Conservation (phyloP, 2,329 filamentous ascomycete species). For the Aureobasidium pullulans region DNA sequence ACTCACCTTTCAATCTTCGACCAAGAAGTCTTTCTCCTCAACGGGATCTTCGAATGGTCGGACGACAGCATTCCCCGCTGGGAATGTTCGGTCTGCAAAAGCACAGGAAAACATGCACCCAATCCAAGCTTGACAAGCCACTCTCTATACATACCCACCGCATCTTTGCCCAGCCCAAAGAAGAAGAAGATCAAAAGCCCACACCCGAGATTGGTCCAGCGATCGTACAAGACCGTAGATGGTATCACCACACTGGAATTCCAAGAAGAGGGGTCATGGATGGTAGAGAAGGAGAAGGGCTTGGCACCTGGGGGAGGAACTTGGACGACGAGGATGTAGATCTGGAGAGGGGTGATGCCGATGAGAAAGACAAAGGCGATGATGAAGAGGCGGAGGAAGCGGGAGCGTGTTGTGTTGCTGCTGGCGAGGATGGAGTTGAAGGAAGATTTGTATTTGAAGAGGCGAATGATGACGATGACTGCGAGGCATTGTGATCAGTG, state of each 20-base stretch:
- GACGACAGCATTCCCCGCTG: neutral
- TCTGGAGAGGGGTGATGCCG: slow-evolving; percentile 46
- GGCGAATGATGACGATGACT: slow-evolving; percentile 55
- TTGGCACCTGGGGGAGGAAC: slow-evolving; percentile 21
- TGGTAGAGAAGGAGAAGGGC: slow-evolving; percentile 40
- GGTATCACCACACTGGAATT: slow-evolving; percentile 41
- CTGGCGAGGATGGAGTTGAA: slow-evolving; percentile 50
- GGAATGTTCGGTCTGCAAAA: neutral
- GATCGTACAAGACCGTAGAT: slow-evolving; percentile 42
- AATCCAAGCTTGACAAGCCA: neutral
- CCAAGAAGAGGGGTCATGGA: slow-evolving; percentile 46
- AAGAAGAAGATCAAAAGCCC: slow-evolving; percentile 54
- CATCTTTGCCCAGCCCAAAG: slow-evolving; percentile 36
- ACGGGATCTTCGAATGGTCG: neutral
- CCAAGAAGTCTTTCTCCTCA: neutral
- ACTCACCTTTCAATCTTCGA: neutral
- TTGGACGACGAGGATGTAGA: slow-evolving; percentile 45
- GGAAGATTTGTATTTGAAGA: slow-evolving; percentile 52
- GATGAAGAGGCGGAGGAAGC: slow-evolving; percentile 55
- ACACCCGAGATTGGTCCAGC: slow-evolving; percentile 50
- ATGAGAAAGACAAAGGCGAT: slow-evolving; percentile 46
- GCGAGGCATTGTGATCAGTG: neutral
- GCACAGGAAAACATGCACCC: neutral
- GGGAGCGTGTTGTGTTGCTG: slow-evolving; percentile 48
- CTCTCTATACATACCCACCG: slow-evolving; percentile 44